A percentile compares a stretch with the other conserved stretches of the same genome.
phyloP scores from a whole-genome alignment of 139 green algal genomes.

The Chlorella vulgaris region DNA sequence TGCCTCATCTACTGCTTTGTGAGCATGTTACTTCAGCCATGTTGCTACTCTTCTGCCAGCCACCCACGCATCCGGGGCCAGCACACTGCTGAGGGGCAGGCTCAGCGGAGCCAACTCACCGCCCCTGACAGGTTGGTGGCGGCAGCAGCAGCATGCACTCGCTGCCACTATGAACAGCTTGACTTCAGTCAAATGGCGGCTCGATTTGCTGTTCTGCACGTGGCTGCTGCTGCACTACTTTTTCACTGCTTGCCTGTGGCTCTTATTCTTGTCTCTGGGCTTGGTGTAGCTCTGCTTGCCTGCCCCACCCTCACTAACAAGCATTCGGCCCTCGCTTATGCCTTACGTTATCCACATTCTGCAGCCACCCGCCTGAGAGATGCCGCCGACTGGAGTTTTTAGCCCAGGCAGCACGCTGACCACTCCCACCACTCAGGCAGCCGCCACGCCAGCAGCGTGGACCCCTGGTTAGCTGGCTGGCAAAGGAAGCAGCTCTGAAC shows the following conservation, averaged over 20 bases:
- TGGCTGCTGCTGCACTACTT: neutral
- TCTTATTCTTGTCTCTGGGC: neutral
- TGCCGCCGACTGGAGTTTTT: slow-evolving; percentile 34
- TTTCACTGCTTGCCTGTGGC: neutral
- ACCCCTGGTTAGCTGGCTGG: slow-evolving; percentile 41
- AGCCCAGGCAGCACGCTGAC: slow-evolving; percentile 28
- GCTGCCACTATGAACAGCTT: too few species aligned
- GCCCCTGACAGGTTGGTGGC: slow-evolving; percentile 2
- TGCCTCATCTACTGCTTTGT: too few species aligned
- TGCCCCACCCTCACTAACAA: too few species aligned
- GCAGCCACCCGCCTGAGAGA: slow-evolving; percentile 29
- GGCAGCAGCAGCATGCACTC: too few species aligned
- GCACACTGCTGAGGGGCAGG: neutral
- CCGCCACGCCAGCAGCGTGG: neutral
- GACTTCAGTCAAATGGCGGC: too few species aligned
- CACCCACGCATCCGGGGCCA: neutral
- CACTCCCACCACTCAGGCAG: slow-evolving; percentile 29
- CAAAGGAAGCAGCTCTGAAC: slow-evolving; percentile 31
- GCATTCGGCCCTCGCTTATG: too few species aligned
- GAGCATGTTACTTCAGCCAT: too few species aligned
- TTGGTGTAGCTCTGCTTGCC: neutral
- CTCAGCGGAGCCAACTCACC: slow-evolving; percentile 17
- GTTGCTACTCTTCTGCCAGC: too few species aligned
- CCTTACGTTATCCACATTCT: too few species aligned
- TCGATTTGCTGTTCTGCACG: too few species aligned